Conservation (phyloP, 2,329 filamentous ascomycete species). For the Fusarium fracticaudum region DNA sequence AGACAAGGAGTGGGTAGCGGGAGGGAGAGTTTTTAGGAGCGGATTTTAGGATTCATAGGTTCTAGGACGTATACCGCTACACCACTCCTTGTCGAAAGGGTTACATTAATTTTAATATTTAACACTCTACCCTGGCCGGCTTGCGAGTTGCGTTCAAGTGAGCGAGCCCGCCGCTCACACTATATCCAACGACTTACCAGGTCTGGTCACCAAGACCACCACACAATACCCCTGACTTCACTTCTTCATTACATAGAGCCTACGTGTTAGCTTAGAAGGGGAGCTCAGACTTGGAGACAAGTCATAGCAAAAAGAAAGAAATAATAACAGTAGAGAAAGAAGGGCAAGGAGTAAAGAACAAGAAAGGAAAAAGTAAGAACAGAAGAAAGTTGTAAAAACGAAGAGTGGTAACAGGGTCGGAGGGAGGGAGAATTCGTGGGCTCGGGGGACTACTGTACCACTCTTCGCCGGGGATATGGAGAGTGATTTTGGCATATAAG, state of each 20-base stretch:
- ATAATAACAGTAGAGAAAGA: rapidly evolving
- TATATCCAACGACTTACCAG: background rate
- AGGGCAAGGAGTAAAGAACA: rapidly evolving
- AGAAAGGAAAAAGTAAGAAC: background rate
- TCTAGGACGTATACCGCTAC: constrained; percentile 4
- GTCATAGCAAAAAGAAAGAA: background rate
- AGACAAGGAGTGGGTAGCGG: background rate
- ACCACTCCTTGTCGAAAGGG: background rate
- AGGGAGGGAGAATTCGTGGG: background rate
- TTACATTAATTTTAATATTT: background rate
- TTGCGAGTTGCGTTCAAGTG: background rate
- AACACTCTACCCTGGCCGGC: background rate
- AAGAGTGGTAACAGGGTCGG: background rate
- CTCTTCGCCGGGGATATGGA: background rate
- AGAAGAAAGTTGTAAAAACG: background rate
- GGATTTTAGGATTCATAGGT: background rate
- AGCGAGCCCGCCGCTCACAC: background rate
- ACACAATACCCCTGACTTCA: background rate
- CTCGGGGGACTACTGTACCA: background rate
- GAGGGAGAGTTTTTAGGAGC: constrained; percentile 8
- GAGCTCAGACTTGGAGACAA: background rate
- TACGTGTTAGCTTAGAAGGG: background rate
- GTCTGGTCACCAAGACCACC: background rate
- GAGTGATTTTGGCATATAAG: background rate
- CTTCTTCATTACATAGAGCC: rapidly evolving